These are phyloP conservation scores for Melampsora larici-populina DNA, from an alignment of 1,284 basidiomycete genomes.

Conservation along the genomic window DNA sequence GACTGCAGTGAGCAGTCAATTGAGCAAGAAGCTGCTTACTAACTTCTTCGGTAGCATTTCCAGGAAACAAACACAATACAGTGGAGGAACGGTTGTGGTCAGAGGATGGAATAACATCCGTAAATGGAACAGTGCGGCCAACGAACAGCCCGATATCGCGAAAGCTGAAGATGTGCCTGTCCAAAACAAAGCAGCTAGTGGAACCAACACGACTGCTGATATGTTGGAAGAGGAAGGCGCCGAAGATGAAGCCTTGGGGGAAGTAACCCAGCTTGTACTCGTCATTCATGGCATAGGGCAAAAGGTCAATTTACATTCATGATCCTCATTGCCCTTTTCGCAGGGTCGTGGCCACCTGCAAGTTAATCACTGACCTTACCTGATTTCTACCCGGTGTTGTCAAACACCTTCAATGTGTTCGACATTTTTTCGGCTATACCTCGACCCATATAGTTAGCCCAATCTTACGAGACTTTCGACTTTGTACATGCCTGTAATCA, in stretches of 20 bases:
- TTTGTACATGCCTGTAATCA: conserved; percentile 50
- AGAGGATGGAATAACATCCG: conserved; percentile 36
- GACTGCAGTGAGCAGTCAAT: conserved; percentile 31
- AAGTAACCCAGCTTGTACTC: conserved; percentile 49
- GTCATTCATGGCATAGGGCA: conserved; percentile 51
- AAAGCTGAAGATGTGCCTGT: conserved; percentile 3
- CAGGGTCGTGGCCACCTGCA: too few relatives aligned
- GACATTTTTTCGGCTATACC: background rate
- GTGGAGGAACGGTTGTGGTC: conserved; percentile 36
- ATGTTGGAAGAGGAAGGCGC: conserved; percentile 45
- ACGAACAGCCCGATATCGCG: background rate
- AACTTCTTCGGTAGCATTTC: conserved; percentile 42
- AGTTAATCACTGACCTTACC: too few relatives aligned
- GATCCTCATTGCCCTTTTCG: background rate
- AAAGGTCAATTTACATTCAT: conserved; percentile 43
- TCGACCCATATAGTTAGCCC: conserved; percentile 44
- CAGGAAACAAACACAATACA: conserved; percentile 29
- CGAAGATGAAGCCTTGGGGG: conserved; percentile 35
- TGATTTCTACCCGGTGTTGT: too few relatives aligned
- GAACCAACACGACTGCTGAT: conserved; percentile 45
- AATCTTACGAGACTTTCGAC: conserved; percentile 49
- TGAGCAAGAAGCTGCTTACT: conserved; percentile 41
- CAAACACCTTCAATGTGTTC: too few relatives aligned
- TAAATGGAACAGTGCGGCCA: conserved; percentile 20
- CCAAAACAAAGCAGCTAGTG: conserved; percentile 11